Conservation (phyloP, 495 filamentous ascomycete genomes). For the Hypoxylon lienhwacheense region DNA sequence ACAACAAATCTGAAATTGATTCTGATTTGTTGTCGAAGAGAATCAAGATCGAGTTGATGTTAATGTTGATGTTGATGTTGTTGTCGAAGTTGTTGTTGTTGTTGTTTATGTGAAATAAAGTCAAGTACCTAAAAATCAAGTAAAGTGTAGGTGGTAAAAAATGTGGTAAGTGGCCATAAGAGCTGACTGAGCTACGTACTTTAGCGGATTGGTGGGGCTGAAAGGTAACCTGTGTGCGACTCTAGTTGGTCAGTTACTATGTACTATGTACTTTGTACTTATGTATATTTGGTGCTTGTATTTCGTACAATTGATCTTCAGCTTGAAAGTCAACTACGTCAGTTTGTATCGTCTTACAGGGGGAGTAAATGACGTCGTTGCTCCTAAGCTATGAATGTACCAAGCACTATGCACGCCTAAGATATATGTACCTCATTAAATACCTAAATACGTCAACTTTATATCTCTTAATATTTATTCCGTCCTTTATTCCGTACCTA, state of each 20-base stretch:
- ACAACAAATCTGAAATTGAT: not conserved
- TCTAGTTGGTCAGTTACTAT: too few species aligned
- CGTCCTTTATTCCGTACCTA: too few species aligned
- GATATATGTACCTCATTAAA: not conserved
- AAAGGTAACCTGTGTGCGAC: not conserved
- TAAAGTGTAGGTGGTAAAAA: too few species aligned
- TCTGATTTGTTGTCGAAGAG: too few species aligned
- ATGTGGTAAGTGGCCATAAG: too few species aligned
- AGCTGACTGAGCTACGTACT: conserved; percentile 21
- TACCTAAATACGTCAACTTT: too few species aligned
- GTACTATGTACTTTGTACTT: not conserved
- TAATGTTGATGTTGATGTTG: not conserved
- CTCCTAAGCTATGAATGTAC: not conserved
- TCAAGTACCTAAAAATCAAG: too few species aligned
- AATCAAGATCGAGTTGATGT: too few species aligned
- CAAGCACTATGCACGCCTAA: conserved; percentile 3
- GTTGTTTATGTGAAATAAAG: too few species aligned
- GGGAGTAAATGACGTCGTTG: conserved; percentile 28
- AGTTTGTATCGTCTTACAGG: conserved; percentile 14
- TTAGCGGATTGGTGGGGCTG: conserved; percentile 21
- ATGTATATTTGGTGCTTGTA: not conserved
- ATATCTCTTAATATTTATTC: too few species aligned
- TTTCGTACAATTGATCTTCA: not conserved
- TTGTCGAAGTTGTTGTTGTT: conserved; percentile 3
- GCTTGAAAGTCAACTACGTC: conserved; percentile 34